Evolutionary conservation across 129 eudicot genomes (phyloP), one percentile per base, ranked within the genome.

Genomic region (Flaveria trinervia): DNA sequence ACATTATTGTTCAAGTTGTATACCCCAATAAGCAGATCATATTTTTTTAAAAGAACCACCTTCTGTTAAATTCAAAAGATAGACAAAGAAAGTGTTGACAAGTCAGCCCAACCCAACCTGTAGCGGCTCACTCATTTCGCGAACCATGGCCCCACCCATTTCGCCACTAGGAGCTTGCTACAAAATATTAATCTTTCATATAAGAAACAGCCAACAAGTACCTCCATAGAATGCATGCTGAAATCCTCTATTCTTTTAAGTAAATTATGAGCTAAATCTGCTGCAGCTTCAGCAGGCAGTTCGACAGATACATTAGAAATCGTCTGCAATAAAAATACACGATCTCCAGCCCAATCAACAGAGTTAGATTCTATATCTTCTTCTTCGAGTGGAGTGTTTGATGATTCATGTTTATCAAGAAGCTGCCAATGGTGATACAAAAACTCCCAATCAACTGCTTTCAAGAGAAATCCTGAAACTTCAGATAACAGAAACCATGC

Each of bases 141-240:
- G 5, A 30, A 30, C 36, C 36, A 30, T 30, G 36, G 36, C 5
- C 36, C 36, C 36, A 30, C 36, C 36, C 36, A 30, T 30, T 52
- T 52, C 8, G 61, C 61, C 26, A 56, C 62, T 5, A 6, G 44
- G 18, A 28, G 9, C 57, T 59, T 57, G 52, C 44, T 70, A 45
- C 41, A 70, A 45, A 78, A 73, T 5, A 2, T 41, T 25, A 23
- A 72, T 7, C 25, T 25, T 30, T 72, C 16, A 36, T 9, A 5
- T 2, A 60, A 43, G 30, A 20, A 20, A 20, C 22, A 20, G 22
- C 22, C 22, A 60, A 66, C 50, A 54, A 9, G 62, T 92, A 95
- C 99, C 97, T 95, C 97, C 76, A 96, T 89, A 14, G 90, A 85
- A 81, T 95, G 96, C 99, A 92, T 92, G 79, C 83, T 86, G 81